Evolutionary conservation across 257 asterid species (phyloP), one percentile per base, ranked within the genome.

Genomic region (Forsythia suspensa): DNA sequence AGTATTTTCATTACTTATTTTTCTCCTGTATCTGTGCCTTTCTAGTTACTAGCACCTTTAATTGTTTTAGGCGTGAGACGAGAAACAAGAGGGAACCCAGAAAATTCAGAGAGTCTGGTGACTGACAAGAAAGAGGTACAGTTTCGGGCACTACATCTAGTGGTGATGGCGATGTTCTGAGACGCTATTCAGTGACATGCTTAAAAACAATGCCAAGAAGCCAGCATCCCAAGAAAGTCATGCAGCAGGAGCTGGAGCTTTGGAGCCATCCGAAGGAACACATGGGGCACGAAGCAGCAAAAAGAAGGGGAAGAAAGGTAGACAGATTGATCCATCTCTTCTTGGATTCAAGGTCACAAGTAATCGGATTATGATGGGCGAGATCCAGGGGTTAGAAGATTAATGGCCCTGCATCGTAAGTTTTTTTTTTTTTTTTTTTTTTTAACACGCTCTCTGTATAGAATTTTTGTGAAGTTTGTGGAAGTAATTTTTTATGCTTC

Each of bases 291-390:
- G 91, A 43, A 86, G 85, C 87, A 85, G 80, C 87, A 96, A 92
- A 82, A 96, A 91, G 94, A 96, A 94, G 83, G 99, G 99, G 34
- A 96, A 96, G 88, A 96, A 94, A 81, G 99, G 99, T 73, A 89
- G 97, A 70, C 99, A 94, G 80, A 96, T 96, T 0, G 99, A 96
- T 70, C 99, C 99, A 2, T 97, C 99, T 61, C 95, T 96, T 76
- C 98, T 96, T 37, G 99, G 99, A 5, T 96, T 96, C 88, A 96
- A 94, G 88, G 99, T 96, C 8, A 89, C 97, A 2, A 96, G 99
- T 87, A 96, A 96, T 81, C 94, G 99, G 67, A 94, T 96, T 82
- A 85, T 94, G 97, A 96, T 96, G 99, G 99, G 99, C 6, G 99
- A 96, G 83, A 94, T 96, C 74, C 99, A 96, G 80, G 81, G 98